Conservation (phyloP, 2,329 filamentous ascomycete genomes). For the Pseudogymnoascus sp. region DNA sequence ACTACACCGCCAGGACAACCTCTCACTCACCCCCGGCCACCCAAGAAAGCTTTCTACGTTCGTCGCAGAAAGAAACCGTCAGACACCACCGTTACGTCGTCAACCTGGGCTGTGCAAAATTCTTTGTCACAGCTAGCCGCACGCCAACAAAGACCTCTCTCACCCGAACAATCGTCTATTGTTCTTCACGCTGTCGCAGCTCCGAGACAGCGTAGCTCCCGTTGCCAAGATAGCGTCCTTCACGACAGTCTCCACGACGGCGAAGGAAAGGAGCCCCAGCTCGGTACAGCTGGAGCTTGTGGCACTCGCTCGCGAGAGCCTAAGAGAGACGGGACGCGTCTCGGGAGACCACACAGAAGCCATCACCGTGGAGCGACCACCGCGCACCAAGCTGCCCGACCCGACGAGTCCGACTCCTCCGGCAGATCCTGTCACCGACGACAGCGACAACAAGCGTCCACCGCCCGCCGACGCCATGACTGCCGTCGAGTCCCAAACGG, state of each 20-base stretch:
- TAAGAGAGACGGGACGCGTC: background rate
- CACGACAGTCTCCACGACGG: constrained; percentile 10
- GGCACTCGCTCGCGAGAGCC: constrained; percentile 11
- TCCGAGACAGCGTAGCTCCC: background rate
- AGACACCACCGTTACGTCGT: background rate
- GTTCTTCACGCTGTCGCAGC: constrained; percentile 10
- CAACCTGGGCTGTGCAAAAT: background rate
- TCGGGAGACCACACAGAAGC: background rate
- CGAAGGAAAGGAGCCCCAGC: constrained; percentile 9
- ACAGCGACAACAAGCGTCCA: constrained; percentile 16
- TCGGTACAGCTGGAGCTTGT: constrained; percentile 7
- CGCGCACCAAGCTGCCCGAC: constrained; percentile 17
- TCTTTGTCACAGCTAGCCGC: background rate
- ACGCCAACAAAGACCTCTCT: background rate
- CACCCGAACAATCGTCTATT: background rate
- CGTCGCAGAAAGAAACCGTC: background rate
- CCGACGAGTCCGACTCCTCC: background rate
- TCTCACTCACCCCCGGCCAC: background rate
- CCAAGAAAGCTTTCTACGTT: background rate
- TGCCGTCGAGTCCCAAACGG: constrained; percentile 10
- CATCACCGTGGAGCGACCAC: background rate
- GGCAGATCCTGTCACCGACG: background rate
- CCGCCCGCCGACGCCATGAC: constrained; percentile 3
- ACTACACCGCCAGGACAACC: background rate
- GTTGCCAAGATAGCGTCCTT: background rate